Percentiles rank a stretch among this genome's conserved stretches.
phyloP scores from a whole-genome alignment of 2,329 filamentous ascomycete species.

The Didymosphaeria variabile region DNA sequence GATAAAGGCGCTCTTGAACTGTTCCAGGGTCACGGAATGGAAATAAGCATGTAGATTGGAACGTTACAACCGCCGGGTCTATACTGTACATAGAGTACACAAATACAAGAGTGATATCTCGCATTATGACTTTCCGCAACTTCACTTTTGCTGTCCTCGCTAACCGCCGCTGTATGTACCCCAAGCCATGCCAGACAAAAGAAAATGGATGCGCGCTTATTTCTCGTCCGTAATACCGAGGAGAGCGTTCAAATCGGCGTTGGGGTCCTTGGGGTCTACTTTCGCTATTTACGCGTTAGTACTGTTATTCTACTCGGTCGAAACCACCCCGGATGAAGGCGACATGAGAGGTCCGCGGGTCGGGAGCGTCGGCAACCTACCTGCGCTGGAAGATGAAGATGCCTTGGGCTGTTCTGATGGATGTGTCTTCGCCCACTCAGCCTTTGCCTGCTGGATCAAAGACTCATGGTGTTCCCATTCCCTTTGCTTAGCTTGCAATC shows the following conservation, averaged over 20 bases:
- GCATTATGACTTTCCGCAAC: slow-evolving; percentile 28
- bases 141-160: slow-evolving; percentile 24
- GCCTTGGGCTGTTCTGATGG: slow-evolving; percentile 40
- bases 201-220: slow-evolving; percentile 32
- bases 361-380: slow-evolving; percentile 29
- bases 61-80: slow-evolving; percentile 47
- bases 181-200: slow-evolving; percentile 36
- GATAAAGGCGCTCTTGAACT: not conserved
- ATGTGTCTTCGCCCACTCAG: slow-evolving; percentile 85
- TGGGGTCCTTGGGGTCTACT: slow-evolving; percentile 80
- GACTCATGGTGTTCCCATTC: slow-evolving; percentile 92
- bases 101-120: slow-evolving; percentile 46
- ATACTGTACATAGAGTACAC: slow-evolving; percentile 55
- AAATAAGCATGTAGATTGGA: slow-evolving; percentile 43
- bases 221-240: slow-evolving; percentile 49
- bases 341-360: not conserved
- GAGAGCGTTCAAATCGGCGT: slow-evolving; percentile 87
- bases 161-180: slow-evolving; percentile 27
- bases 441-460: slow-evolving; percentile 92
- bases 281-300: slow-evolving; percentile 51
- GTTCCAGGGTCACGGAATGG: not conserved
- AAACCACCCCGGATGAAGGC: slow-evolving; percentile 51
- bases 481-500: slow-evolving; percentile 74
- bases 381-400: slow-evolving; percentile 37
- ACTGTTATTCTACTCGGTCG: not conserved